Percentiles rank a stretch among this genome's conserved stretches.
Evolutionary conservation across 2,329 filamentous ascomycete genomes (phyloP).

Genomic region (Ambrosiella cleistominuta): DNA sequence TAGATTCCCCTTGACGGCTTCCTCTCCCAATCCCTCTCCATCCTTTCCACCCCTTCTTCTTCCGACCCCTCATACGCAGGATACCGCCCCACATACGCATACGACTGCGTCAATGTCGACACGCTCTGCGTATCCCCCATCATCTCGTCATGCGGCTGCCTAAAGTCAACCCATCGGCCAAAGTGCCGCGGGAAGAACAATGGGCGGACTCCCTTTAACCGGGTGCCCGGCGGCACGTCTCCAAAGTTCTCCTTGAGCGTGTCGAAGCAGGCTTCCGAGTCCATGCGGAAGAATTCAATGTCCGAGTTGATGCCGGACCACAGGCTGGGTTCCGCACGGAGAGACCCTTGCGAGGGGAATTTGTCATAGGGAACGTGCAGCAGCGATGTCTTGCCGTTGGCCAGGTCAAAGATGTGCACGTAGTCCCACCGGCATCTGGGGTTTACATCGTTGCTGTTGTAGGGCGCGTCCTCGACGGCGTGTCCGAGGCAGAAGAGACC

Average conservation of each 20-base stretch:
- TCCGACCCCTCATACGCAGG: background rate
- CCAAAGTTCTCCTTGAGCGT: background rate
- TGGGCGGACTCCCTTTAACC: background rate
- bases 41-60: background rate
- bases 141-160: background rate
- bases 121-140: background rate
- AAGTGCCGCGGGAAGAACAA: background rate
- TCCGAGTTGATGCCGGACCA: background rate
- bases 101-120: background rate
- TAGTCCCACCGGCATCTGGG: background rate
- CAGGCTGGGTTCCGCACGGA: background rate
- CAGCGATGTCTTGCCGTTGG: background rate
- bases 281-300: constrained; percentile 3
- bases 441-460: background rate
- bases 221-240: background rate
- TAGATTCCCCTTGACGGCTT: background rate
- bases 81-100: background rate
- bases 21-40: background rate
- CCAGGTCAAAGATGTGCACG: background rate
- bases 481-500: constrained; percentile 1
- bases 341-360: background rate
- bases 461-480: background rate
- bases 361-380: background rate
- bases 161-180: background rate
- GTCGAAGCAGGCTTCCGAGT: background rate